Evolutionary conservation across 2,329 filamentous ascomycete genomes (phyloP).

Genomic region (Ophiostoma angusticollis): DNA sequence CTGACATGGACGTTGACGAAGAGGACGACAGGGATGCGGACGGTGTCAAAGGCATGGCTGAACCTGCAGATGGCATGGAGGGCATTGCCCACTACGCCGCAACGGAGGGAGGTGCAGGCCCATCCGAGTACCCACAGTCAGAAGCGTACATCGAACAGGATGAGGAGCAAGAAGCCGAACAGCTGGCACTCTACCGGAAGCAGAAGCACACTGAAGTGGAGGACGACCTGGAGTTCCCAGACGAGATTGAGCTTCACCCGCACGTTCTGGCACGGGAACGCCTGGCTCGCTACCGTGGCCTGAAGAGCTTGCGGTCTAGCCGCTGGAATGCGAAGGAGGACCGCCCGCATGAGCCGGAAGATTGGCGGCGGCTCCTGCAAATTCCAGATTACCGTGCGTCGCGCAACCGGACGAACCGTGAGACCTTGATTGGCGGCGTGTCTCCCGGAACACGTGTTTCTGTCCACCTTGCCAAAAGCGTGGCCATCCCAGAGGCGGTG

Average conservation of each 20-base stretch:
- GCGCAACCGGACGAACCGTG: slow-evolving; percentile 61
- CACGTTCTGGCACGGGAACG: slow-evolving; percentile 76
- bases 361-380: slow-evolving; percentile 76
- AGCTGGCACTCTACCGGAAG: slow-evolving; percentile 69
- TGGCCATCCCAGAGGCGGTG: slow-evolving; percentile 22
- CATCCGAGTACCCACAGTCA: slow-evolving; percentile 85
- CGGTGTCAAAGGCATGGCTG: slow-evolving; percentile 50
- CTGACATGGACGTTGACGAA: slow-evolving; percentile 61
- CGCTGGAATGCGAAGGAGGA: slow-evolving; percentile 86
- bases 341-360: slow-evolving; percentile 70
- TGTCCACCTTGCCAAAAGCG: slow-evolving; percentile 45
- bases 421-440: slow-evolving; percentile 81
- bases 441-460: slow-evolving; percentile 71
- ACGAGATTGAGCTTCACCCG: slow-evolving; percentile 90
- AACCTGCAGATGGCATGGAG: slow-evolving; percentile 59
- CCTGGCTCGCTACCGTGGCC: slow-evolving; percentile 71
- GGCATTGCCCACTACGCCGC: slow-evolving; percentile 51
- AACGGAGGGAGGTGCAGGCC: slow-evolving; percentile 53
- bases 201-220: slow-evolving; percentile 72
- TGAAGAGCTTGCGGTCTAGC: slow-evolving; percentile 83
- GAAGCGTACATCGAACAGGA: slow-evolving; percentile 82
- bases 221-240: slow-evolving; percentile 90
- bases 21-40: slow-evolving; percentile 36
- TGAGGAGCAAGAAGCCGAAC: slow-evolving; percentile 64
- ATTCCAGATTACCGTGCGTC: slow-evolving; percentile 83